Conservation (phyloP, 352 stramenopile species). For the Pythium aristosporum region DNA sequence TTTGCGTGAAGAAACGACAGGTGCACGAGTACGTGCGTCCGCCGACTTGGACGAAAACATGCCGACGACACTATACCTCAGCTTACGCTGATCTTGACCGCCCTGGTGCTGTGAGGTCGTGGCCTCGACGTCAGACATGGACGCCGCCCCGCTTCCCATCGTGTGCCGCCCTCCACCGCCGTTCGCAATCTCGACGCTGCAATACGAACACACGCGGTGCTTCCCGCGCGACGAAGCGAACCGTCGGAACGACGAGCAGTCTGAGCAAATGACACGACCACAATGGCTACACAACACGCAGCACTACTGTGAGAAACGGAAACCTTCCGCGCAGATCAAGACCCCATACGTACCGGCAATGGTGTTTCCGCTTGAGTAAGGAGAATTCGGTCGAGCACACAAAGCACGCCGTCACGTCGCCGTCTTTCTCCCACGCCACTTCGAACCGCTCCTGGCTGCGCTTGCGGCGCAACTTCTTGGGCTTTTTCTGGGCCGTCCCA, state of each 20-base stretch:
- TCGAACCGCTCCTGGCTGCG: constrained; percentile 64
- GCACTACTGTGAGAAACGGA: not conserved
- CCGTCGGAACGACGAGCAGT: constrained; percentile 68
- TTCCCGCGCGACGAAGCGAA: constrained; percentile 61
- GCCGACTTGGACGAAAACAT: constrained; percentile 19
- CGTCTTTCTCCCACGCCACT: constrained; percentile 61
- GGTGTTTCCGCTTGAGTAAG: constrained; percentile 68
- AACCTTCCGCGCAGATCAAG: not conserved
- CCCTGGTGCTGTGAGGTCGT: not conserved
- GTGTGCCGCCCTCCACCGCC: constrained; percentile 6
- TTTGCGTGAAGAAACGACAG: constrained; percentile 3
- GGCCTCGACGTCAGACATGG: constrained; percentile 9
- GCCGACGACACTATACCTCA: constrained; percentile 17
- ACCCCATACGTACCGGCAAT: constrained; percentile 50
- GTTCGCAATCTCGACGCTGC: constrained; percentile 33
- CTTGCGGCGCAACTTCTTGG: constrained; percentile 37
- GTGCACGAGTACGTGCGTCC: constrained; percentile 1
- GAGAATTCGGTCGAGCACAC: constrained; percentile 65
- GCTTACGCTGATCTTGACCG: not conserved
- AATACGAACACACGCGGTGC: constrained; percentile 61
- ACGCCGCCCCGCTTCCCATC: not conserved
- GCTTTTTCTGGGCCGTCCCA: constrained; percentile 15
- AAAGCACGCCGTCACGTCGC: constrained; percentile 39
- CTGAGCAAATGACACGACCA: constrained; percentile 72
- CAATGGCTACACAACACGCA: constrained; percentile 33